Evolutionary conservation across 2,329 filamentous ascomycete genomes (phyloP).

Genomic region (Phialophora macrospora): DNA sequence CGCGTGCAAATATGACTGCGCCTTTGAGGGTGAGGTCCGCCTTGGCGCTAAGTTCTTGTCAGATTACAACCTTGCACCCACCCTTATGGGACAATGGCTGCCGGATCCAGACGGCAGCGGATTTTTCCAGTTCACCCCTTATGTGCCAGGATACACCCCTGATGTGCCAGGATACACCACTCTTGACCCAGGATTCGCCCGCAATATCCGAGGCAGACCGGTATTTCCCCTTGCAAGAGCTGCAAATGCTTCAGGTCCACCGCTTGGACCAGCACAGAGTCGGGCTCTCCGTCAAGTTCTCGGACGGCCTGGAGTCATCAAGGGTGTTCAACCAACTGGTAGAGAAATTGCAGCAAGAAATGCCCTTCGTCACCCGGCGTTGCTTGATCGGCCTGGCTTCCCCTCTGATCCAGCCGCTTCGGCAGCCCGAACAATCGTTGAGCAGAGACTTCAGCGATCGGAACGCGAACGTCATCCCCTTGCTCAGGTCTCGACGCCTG

Average conservation of each 20-base stretch:
- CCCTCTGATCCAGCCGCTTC: background rate
- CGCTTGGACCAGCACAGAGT: background rate
- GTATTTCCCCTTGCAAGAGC: background rate
- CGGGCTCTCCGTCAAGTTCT: background rate
- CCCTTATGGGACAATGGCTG: conserved; percentile 25
- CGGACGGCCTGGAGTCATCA: background rate
- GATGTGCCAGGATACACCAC: no score
- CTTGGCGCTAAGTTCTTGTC: conserved; percentile 20
- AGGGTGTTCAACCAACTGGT: background rate
- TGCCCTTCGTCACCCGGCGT: background rate
- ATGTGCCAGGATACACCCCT: background rate
- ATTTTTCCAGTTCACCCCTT: conserved; percentile 1
- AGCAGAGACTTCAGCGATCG: background rate
- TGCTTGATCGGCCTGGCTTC: background rate
- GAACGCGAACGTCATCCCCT: conserved; percentile 19
- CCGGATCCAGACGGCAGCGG: conserved; percentile 20
- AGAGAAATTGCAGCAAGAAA: background rate
- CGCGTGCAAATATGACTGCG: conserved; percentile 28
- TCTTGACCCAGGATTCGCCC: no score
- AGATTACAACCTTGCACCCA: conserved; percentile 8
- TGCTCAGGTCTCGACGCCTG: conserved; percentile 16
- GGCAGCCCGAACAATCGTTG: background rate
- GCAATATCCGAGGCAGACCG: no score
- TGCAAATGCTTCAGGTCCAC: background rate
- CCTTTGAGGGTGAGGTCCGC: conserved; percentile 22